Evolutionary conservation across 805 yeast genomes (phyloP).

Genomic region (Kodamaea neixiangensis): DNA sequence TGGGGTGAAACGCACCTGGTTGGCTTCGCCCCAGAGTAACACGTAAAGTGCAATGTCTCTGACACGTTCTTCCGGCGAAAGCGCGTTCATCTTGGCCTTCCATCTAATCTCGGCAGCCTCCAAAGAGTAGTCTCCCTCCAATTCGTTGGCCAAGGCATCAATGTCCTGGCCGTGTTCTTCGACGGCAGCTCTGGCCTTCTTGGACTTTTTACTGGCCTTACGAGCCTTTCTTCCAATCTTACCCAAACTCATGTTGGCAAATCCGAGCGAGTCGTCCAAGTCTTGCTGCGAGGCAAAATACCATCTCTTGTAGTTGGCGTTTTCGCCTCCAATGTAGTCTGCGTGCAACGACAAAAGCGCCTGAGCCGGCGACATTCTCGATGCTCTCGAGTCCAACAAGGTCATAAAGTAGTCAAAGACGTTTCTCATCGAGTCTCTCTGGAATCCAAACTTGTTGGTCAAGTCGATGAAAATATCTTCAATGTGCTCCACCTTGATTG

Average conservation of each 20-base stretch:
- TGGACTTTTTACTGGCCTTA: constrained; percentile 78
- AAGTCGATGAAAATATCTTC: constrained; percentile 85
- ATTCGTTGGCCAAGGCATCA: constrained; percentile 62
- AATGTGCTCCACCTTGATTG: constrained; percentile 78
- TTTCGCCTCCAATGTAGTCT: constrained; percentile 85
- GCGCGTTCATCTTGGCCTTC: constrained; percentile 76
- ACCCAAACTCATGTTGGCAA: constrained; percentile 77
- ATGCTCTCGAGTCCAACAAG: constrained; percentile 76
- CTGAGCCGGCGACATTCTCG: constrained; percentile 89
- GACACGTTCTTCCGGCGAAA: constrained; percentile 76
- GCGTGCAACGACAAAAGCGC: constrained; percentile 82
- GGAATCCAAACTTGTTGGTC: constrained; percentile 84
- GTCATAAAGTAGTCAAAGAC: constrained; percentile 89
- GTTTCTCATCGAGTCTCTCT: constrained; percentile 91
- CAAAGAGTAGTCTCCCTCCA: constrained; percentile 81
- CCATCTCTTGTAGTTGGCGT: constrained; percentile 86
- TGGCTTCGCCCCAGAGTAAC: constrained; percentile 87
- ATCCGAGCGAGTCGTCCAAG: constrained; percentile 81
- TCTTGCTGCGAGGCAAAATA: constrained; percentile 87
- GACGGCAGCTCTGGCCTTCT: constrained; percentile 70
- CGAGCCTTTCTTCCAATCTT: constrained; percentile 77
- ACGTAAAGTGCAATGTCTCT: constrained; percentile 76
- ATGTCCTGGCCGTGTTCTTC: constrained; percentile 65
- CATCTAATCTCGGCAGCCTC: constrained; percentile 86
- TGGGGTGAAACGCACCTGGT: constrained; percentile 89